Evolutionary conservation across 768 basidiomycete genomes (phyloP).

Genomic region (Russula griseocarnosa): DNA sequence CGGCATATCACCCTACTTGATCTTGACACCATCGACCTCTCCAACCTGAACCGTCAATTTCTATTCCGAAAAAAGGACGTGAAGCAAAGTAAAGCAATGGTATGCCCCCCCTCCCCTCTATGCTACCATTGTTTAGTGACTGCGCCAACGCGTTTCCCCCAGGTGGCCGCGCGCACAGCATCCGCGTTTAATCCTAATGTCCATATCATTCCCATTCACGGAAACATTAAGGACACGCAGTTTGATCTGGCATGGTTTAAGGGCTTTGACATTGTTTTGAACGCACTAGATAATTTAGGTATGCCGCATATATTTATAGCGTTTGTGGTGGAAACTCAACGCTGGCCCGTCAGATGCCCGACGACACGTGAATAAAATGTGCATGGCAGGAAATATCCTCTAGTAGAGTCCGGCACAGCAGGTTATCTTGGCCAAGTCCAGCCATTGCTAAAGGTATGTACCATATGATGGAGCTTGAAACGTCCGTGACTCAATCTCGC

Average conservation of each 20-base stretch:
- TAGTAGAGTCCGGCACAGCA: conserved; percentile 95
- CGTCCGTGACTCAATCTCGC: background rate
- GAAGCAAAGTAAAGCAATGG: conserved; percentile 92
- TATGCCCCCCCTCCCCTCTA: conserved; percentile 38
- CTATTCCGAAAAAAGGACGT: conserved; percentile 96
- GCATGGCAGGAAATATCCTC: conserved; percentile 87
- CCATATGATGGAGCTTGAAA: background rate
- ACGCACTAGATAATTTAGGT: conserved; percentile 96
- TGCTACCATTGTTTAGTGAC: conserved; percentile 4
- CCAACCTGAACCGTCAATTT: conserved; percentile 96
- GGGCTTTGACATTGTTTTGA: conserved; percentile 87
- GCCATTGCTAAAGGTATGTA: conserved; percentile 74
- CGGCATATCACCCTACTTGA: conserved; percentile 87
- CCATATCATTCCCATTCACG: conserved; percentile 82
- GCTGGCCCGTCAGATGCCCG: conserved; percentile 65
- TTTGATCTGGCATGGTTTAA: conserved; percentile 91
- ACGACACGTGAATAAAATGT: conserved; percentile 96
- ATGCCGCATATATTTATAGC: conserved; percentile 30
- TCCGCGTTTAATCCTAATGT: conserved; percentile 85
- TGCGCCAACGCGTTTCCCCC: conserved; percentile 2
- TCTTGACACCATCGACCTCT: conserved; percentile 97
- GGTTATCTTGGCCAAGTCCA: conserved; percentile 98
- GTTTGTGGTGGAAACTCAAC: background rate
- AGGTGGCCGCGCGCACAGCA: conserved; percentile 84
- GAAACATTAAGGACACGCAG: conserved; percentile 90